Percentiles rank a stretch among this genome's conserved stretches.
Conservation (phyloP, 2,329 filamentous ascomycete genomes). For the Peltaster fructicola region DNA sequence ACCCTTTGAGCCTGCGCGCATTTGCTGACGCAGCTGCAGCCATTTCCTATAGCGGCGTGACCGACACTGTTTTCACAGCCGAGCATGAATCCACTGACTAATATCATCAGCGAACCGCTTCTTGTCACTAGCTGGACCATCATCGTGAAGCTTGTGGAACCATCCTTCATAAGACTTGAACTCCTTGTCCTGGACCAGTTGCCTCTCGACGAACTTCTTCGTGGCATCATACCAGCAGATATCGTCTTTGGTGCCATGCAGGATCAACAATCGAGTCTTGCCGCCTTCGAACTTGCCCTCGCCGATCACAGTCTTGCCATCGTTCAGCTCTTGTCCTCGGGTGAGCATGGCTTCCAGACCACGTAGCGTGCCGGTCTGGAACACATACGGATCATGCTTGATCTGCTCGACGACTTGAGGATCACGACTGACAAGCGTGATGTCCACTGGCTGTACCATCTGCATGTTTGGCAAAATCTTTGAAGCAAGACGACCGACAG, state of each 20-base stretch:
- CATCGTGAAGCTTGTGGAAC: conserved; percentile 46
- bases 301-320: conserved; percentile 31
- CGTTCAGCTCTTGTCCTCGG: conserved; percentile 43
- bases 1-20: too few species aligned
- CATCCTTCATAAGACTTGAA: conserved; percentile 60
- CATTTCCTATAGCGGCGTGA: too few species aligned
- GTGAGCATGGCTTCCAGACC: conserved; percentile 63
- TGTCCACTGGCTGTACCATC: conserved; percentile 46
- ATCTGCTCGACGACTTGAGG: conserved; percentile 42
- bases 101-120: conserved; percentile 17
- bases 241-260: conserved; percentile 59
- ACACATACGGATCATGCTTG: conserved; percentile 50
- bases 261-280: conserved; percentile 51
- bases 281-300: conserved; percentile 29
- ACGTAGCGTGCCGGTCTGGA: conserved; percentile 74
- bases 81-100: conserved; percentile 18
- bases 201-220: conserved; percentile 43
- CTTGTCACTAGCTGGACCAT: conserved; percentile 21
- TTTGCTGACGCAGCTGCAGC: too few species aligned
- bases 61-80: too few species aligned
- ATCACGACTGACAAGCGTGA: conserved; percentile 50
- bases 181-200: conserved; percentile 45
- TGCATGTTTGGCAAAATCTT: conserved; percentile 50
- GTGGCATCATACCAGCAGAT: conserved; percentile 49
- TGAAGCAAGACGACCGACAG: conserved; percentile 48